Evolutionary conservation across 1,284 basidiomycete genomes (phyloP), one percentile per base, ranked within the genome.

Genomic region (Microbotryomycetes sp.): DNA sequence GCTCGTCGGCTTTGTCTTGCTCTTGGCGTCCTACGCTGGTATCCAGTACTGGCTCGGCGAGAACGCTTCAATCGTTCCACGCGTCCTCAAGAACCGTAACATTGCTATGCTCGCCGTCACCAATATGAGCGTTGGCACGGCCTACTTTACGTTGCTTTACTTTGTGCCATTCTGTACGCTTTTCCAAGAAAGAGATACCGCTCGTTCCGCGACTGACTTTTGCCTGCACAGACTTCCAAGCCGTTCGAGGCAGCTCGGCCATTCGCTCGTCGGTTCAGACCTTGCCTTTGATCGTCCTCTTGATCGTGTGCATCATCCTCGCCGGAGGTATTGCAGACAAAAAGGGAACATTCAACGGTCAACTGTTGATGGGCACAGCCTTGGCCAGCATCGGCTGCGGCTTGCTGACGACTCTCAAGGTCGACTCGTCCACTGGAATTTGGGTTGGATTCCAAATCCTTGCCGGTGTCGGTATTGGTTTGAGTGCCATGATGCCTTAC

Each of bases 391-490:
- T 77, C 66, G 79, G 78, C 45, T 73, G 74, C 23, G 79, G 77
- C 18, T 72, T 80, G 6, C 71, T 80, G 18, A 79, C 74, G 72
- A 78, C 78, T 16, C 60, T 79, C 62, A 66, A 72, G 35, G 66
- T 70, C 7, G n/a, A 65, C 46, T 77, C 76, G 2, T 59, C 75
- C 13, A 71, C 70, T 56, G 67, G 73, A 45, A 72, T 72, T 41
- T 64, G 79, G 41, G 75, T 78, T 53, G 79, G 79, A 0, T 79
- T 71, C 72, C 78, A 79, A 68, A 76, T 80, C 71, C 69, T 79
- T 58, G 65, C 18, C 54, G 63, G 59, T 23, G 47, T 57, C 16
- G 64, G 61, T 24, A 59, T 66, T 26, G 64, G 64, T 21, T 16
- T 41, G 16, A 41, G 30, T 3, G 23, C 28, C 52, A 54, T 23